phyloP scores from a whole-genome alignment of 2,329 filamentous ascomycete genomes.

The Pyricularia sp. region DNA sequence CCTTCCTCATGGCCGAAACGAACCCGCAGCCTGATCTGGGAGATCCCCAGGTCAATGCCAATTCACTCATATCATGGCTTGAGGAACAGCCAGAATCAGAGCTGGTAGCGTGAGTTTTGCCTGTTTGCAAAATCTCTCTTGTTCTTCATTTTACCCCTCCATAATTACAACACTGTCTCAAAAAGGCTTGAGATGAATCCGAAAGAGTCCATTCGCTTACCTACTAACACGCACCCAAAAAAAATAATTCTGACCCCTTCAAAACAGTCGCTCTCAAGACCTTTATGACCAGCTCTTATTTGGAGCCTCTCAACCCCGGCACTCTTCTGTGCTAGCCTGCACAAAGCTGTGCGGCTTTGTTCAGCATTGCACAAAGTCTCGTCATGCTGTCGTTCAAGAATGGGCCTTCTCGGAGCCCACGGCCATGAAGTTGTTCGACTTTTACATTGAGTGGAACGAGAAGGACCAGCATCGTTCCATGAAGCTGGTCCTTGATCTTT shows the following conservation, averaged over 20 bases:
- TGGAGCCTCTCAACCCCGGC: slow-evolving; percentile 38
- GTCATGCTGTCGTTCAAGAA: slow-evolving; percentile 23
- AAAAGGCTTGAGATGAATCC: not conserved
- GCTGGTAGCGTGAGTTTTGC: not conserved
- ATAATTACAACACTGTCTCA: not conserved
- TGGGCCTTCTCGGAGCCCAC: slow-evolving; percentile 40
- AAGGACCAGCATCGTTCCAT: slow-evolving; percentile 51
- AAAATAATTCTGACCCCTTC: not conserved
- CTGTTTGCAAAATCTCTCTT: not conserved
- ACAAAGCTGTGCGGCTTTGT: slow-evolving; percentile 49
- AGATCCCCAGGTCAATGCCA: slow-evolving; percentile 13
- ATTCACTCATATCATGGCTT: slow-evolving; percentile 14
- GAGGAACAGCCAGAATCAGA: slow-evolving; percentile 9
- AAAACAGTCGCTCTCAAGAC: not conserved
- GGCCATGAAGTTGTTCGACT: slow-evolving; percentile 40
- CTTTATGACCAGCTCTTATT: slow-evolving; percentile 35
- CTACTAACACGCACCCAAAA: not conserved
- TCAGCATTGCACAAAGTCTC: slow-evolving; percentile 42
- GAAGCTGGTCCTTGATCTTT: slow-evolving; percentile 46
- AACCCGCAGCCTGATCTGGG: slow-evolving; percentile 10
- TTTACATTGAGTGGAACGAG: slow-evolving; percentile 55
- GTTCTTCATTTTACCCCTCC: not conserved
- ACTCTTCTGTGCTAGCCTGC: slow-evolving; percentile 43
- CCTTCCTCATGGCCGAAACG: slow-evolving; percentile 4
- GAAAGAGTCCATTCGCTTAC: not conserved